These are phyloP conservation scores for Physocladia obscura DNA, from an alignment of 192 early-diverging fungal genomes.

Conservation along the genomic window DNA sequence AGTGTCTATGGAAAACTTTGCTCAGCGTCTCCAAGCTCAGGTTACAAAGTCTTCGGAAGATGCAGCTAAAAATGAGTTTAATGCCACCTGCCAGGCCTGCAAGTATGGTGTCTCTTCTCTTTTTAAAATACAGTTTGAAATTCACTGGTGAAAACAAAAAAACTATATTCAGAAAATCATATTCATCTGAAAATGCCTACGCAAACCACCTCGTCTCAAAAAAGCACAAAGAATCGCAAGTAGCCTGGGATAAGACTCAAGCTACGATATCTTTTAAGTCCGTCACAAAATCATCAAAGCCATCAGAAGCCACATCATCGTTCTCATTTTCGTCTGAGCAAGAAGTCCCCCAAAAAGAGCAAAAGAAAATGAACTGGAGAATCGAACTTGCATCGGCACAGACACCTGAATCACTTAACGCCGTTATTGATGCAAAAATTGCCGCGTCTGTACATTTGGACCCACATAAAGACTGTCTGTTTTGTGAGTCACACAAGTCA, in stretches of 20 bases:
- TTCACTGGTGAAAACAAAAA: too few species aligned
- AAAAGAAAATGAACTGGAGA: conserved; percentile 34
- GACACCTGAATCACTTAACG: conserved; percentile 66
- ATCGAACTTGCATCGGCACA: conserved; percentile 49
- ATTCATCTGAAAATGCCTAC: conserved; percentile 80
- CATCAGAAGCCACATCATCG: not conserved
- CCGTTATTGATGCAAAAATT: conserved; percentile 81
- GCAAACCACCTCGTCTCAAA: conserved; percentile 89
- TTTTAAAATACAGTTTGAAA: not conserved
- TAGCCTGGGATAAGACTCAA: conserved; percentile 31
- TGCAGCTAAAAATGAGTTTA: conserved; percentile 1
- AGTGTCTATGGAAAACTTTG: conserved; percentile 79
- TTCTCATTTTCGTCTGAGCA: not conserved
- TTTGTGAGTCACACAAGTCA: conserved; percentile 70
- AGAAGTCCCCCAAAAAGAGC: conserved; percentile 9
- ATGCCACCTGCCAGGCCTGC: conserved; percentile 23
- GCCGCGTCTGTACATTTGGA: conserved; percentile 63
- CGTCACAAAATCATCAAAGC: not conserved
- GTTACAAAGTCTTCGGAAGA: conserved; percentile 23
- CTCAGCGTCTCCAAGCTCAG: conserved; percentile 59
- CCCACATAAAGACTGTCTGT: conserved; percentile 79
- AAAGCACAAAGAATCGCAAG: conserved; percentile 83
- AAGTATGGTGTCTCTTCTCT: conserved; percentile 1
- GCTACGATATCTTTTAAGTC: not conserved
- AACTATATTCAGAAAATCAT: conserved; percentile 57